Evolutionary conservation across 768 basidiomycete species (phyloP).

Genomic region (Leccinum arenicola): DNA sequence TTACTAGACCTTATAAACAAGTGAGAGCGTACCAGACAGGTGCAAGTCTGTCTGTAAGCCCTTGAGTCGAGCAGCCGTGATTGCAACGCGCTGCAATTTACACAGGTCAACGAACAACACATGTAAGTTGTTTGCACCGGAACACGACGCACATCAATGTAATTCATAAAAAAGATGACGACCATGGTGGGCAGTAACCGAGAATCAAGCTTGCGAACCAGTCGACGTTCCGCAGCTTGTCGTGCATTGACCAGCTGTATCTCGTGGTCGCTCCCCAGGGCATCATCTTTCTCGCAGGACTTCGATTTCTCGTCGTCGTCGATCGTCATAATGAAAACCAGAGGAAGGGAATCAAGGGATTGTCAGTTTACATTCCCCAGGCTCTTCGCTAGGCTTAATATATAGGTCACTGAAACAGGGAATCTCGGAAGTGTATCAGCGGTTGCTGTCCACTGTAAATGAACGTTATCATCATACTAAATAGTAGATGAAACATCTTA

Average conservation of each 20-base stretch:
- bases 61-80: not conserved
- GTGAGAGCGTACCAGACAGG: not conserved
- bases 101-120: not conserved
- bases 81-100: not conserved
- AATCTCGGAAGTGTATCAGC: not conserved
- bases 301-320: not conserved
- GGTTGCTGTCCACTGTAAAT: not conserved
- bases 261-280: not conserved
- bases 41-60: not conserved
- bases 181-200: not conserved
- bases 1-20: not conserved
- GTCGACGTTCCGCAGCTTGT: not conserved
- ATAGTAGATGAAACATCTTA: not conserved
- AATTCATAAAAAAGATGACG: conserved; percentile 1
- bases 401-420: not conserved
- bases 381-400: not conserved
- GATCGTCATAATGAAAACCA: not conserved
- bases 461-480: not conserved
- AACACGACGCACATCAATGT: conserved; percentile 1
- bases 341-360: not conserved
- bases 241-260: not conserved
- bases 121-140: not conserved
- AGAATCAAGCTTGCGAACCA: not conserved
- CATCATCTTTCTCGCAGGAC: not conserved
- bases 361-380: not conserved